A percentile compares a stretch with the other conserved stretches of the same genome.
Evolutionary conservation across 140 eudicot genomes (phyloP).

Genomic region (Flaveria floridana): DNA sequence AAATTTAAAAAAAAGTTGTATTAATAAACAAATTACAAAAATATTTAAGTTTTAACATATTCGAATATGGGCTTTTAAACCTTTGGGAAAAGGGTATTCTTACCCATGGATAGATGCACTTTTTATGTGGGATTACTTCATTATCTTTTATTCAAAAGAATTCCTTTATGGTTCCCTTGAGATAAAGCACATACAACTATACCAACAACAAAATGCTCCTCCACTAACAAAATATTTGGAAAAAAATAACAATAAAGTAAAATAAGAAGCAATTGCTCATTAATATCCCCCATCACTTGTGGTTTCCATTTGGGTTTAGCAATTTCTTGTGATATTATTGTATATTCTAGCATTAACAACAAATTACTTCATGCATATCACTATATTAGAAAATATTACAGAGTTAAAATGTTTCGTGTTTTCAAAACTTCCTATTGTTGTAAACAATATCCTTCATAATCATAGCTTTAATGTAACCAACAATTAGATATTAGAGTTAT

Average conservation of each 20-base stretch:
- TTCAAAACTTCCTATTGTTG: too few species aligned
- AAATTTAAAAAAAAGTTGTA: background rate
- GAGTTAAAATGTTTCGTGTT: too few species aligned
- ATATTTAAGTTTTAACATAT: background rate
- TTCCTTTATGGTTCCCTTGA: constrained; percentile 28
- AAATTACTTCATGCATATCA: too few species aligned
- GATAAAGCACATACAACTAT: constrained; percentile 42
- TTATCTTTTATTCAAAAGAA: constrained; percentile 29
- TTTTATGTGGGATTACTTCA: constrained; percentile 32
- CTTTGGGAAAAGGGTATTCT: background rate
- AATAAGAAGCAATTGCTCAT: constrained; percentile 35
- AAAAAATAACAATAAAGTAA: constrained; percentile 30
- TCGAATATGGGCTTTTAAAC: constrained; percentile 5
- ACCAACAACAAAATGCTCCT: constrained; percentile 32
- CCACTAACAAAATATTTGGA: constrained; percentile 29
- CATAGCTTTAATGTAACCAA: too few species aligned
- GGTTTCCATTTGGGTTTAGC: constrained; percentile 20
- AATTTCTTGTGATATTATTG: background rate
- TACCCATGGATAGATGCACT: constrained; percentile 17
- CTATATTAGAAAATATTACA: too few species aligned
- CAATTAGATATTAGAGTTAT: too few species aligned
- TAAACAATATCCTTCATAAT: too few species aligned
- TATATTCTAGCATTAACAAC: background rate
- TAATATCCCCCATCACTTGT: constrained; percentile 34
- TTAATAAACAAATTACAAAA: background rate